Base-by-base conservation (phyloP, 2,329 filamentous ascomycete species). In the Aspergillus quadricinctus region DNA sequence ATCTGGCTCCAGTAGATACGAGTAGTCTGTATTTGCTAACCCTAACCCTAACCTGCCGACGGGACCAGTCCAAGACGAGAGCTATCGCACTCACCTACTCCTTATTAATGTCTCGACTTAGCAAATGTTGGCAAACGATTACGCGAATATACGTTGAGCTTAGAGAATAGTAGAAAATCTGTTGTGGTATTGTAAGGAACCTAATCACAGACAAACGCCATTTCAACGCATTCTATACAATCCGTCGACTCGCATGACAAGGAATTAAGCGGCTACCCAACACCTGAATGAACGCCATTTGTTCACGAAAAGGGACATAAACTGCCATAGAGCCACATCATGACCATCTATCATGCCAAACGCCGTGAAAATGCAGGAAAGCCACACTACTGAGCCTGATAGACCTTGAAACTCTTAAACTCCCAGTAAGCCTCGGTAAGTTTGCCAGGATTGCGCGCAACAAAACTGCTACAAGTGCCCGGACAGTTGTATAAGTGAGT, bases 351-450 rank as follows among this genome's bases (percentile, higher is more conserved):
- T 17, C 2, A 21, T 43, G 1, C 11, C 40, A 5, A 50, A 50
- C 23, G 48, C 10, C 31, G 5, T 35, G 31, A 17, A 35, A 37
- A 17, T 37, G 31, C 23, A 40, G 17, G 21, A 43, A 17, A 10
- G 7, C 5, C 19, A 46, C 27, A 23, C 21, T 14, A 54, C 27
- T 37, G 48, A 54, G 75, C 70, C 60, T 77, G 72, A 66, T 86
- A 88, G 2, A 88, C 79, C 59, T 82, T 75, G 60, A 88, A 86
- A 9, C 75, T 69, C 2, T 80, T 81, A 72, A 88, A 86, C 72
- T 83, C 84, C 87, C 82, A 90, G 66, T 79, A 89, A 1, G 82
- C 86, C 65, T 83, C 78, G 46, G 72, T 76, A 68, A 84, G 88
- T 1, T 73, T 81, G 21, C 66, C 71, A 21, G 80, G 84, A 61